Percentiles rank a stretch among this genome's conserved stretches.
These are phyloP conservation scores for Arabidopsis suecica DNA, from an alignment of 345 rosid species.

Conservation along the genomic window DNA sequence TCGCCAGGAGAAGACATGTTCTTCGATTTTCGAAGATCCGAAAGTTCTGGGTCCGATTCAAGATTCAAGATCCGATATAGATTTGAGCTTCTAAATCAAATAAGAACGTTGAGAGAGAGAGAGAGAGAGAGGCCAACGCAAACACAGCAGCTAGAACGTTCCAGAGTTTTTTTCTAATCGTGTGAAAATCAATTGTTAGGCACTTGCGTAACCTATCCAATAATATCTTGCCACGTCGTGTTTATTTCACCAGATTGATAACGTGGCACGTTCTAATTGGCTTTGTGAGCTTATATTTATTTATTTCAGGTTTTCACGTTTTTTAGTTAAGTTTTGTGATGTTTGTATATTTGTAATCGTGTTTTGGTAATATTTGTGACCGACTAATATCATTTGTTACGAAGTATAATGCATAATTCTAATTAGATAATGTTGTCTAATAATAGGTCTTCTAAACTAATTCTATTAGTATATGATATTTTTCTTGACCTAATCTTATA, in stretches of 20 bases:
- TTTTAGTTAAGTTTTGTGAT: slow-evolving; percentile 1
- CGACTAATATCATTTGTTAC: not conserved
- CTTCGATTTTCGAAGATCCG: slow-evolving; percentile 5
- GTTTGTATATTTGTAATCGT: not conserved
- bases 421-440: not conserved
- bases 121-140: slow-evolving; percentile 21
- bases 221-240: slow-evolving; percentile 18
- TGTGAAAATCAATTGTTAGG: not conserved
- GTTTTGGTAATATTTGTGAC: not conserved
- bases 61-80: not conserved
- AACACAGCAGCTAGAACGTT: slow-evolving; percentile 24
- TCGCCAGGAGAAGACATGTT: slow-evolving; percentile 50
- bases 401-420: not conserved
- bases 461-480: not conserved
- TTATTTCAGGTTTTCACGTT: not conserved
- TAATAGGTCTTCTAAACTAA: not conserved
- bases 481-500: not conserved
- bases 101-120: not conserved
- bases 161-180: slow-evolving; percentile 20
- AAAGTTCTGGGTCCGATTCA: slow-evolving; percentile 1
- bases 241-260: not conserved
- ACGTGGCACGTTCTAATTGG: slow-evolving; percentile 24
- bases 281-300: not conserved
- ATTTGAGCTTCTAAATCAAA: not conserved
- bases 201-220: slow-evolving; percentile 29